Conservation (phyloP, 179 eudicot species). For the Dionaea muscipula region DNA sequence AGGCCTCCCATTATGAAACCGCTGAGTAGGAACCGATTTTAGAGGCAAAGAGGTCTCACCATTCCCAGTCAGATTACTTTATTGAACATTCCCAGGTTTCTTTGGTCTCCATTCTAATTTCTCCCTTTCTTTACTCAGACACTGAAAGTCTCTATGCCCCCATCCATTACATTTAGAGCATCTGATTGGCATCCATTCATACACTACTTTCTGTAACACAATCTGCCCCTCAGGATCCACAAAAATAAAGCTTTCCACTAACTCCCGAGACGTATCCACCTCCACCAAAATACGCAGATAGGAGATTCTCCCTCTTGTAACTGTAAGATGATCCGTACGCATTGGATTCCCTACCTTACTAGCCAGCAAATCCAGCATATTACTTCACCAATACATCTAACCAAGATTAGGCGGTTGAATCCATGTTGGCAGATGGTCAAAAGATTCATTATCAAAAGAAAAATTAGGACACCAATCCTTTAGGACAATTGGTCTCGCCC, state of each 20-base stretch:
- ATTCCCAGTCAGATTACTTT: no score
- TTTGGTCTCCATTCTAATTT: no score
- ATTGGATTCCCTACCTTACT: neutral
- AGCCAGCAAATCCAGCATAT: neutral
- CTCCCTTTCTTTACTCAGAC: neutral
- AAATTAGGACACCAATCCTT: neutral
- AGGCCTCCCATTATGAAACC: no score
- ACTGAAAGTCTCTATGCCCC: neutral
- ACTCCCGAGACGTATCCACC: neutral
- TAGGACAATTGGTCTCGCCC: neutral
- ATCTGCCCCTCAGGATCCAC: neutral
- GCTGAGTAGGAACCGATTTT: no score
- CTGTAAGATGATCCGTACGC: neutral
- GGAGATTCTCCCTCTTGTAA: neutral
- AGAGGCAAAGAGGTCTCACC: no score
- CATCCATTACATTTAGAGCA: neutral
- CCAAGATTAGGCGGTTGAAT: neutral
- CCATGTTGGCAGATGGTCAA: neutral
- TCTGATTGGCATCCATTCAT: neutral
- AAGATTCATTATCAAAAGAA: no score
- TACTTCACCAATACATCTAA: neutral
- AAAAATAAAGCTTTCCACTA: neutral
- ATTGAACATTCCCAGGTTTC: no score
- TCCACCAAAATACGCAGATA: neutral
- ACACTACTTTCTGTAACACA: neutral